A percentile compares a stretch with the other conserved stretches of the same genome.
Conservation (phyloP, 148 eudicot species). For the Diospyros lotus region DNA sequence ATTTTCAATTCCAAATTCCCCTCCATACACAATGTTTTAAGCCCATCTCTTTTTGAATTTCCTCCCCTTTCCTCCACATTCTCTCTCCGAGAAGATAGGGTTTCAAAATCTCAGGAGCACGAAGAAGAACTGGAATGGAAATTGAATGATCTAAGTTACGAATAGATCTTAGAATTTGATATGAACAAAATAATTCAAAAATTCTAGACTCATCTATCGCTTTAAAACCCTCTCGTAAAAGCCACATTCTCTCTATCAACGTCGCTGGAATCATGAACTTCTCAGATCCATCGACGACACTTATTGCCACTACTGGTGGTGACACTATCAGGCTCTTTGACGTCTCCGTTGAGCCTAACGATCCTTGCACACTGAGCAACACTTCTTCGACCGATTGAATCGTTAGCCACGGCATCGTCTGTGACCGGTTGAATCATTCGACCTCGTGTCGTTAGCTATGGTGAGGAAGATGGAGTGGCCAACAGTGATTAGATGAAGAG, state of each 20-base stretch:
- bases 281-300: conserved; percentile 43
- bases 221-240: not conserved
- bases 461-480: too few species aligned
- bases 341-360: conserved; percentile 62
- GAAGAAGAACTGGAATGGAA: not conserved
- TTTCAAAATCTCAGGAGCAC: not conserved
- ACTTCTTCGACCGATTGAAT: conserved; percentile 55
- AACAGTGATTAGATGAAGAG: too few species aligned
- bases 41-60: conserved; percentile 5
- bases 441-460: too few species aligned
- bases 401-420: too few species aligned
- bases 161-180: not conserved
- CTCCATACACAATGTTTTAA: not conserved
- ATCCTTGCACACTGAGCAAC: conserved; percentile 69
- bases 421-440: too few species aligned
- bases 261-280: conserved; percentile 23
- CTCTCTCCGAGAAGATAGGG: conserved; percentile 2
- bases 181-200: not conserved
- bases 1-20: too few species aligned
- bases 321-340: conserved; percentile 96
- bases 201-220: not conserved
- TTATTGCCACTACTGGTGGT: conserved; percentile 74
- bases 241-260: not conserved
- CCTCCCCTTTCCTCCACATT: not conserved
- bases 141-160: not conserved